Evolutionary conservation across 495 filamentous ascomycete genomes (phyloP).

Genomic region (Penicillium daleae): DNA sequence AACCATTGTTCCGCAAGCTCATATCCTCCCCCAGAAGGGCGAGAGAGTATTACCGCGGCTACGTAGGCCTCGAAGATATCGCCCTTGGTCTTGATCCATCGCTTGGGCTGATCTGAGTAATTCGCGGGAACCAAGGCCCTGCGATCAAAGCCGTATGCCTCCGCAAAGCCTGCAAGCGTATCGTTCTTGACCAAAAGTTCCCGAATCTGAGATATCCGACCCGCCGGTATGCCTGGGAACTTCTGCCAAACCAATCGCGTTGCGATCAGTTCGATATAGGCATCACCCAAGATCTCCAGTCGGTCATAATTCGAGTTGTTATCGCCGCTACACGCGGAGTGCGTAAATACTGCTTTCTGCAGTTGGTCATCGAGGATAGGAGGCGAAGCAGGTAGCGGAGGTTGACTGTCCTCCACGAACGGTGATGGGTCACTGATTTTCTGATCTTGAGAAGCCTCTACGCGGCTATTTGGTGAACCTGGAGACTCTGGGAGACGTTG

Average conservation of each 20-base stretch:
- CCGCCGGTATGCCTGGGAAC: constrained; percentile 62
- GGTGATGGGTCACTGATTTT: neutral
- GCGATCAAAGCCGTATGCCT: constrained; percentile 68
- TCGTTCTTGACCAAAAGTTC: constrained; percentile 77
- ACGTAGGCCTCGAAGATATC: constrained; percentile 92
- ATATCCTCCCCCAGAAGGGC: constrained; percentile 66
- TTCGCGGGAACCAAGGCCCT: constrained; percentile 56
- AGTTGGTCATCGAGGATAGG: constrained; percentile 58
- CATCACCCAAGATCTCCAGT: constrained; percentile 77
- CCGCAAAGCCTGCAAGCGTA: constrained; percentile 67
- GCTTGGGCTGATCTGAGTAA: constrained; percentile 45
- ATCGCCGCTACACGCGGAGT: constrained; percentile 52
- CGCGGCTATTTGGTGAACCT: neutral
- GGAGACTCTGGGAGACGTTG: neutral
- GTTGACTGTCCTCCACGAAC: neutral
- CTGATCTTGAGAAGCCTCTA: neutral
- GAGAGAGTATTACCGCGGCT: constrained; percentile 71
- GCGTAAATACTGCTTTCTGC: constrained; percentile 68
- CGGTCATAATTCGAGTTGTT: constrained; percentile 60
- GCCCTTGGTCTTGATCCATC: constrained; percentile 69
- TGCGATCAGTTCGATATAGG: constrained; percentile 71
- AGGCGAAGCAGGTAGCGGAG: constrained; percentile 56
- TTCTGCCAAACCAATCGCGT: constrained; percentile 64
- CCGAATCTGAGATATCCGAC: constrained; percentile 65
- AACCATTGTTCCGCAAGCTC: constrained; percentile 67